Conservation (phyloP, 2,329 filamentous ascomycete genomes). For the Fusarium miscanthi region DNA sequence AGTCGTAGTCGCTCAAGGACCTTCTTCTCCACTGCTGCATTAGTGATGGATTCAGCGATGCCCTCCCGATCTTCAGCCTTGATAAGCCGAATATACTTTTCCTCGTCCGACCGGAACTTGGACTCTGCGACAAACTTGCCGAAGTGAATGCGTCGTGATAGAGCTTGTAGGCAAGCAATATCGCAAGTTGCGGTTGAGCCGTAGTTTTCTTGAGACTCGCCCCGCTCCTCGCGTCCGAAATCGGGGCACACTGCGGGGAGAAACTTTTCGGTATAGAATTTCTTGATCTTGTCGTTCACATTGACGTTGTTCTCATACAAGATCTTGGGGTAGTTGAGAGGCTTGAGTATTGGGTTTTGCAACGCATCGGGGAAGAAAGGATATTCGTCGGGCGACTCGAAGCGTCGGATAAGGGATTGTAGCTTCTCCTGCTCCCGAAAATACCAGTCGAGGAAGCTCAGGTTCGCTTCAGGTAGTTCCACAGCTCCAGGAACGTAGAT, state of each 20-base stretch:
- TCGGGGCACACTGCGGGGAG: constrained; percentile 85
- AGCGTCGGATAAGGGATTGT: constrained; percentile 93
- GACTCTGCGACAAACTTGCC: constrained; percentile 98
- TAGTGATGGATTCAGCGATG: constrained; percentile 91
- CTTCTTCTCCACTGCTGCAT: constrained; percentile 88
- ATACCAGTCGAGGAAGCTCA: constrained; percentile 95
- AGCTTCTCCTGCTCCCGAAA: constrained; percentile 89
- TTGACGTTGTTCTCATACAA: constrained; percentile 90
- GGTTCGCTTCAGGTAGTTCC: constrained; percentile 74
- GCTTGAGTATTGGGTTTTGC: constrained; percentile 83
- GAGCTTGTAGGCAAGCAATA: constrained; percentile 87
- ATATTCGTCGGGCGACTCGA: constrained; percentile 96
- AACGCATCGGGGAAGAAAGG: constrained; percentile 92
- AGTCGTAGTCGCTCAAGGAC: constrained; percentile 86
- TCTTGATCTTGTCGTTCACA: constrained; percentile 87
- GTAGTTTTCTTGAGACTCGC: constrained; percentile 93
- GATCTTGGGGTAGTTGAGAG: constrained; percentile 87
- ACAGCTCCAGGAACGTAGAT: constrained; percentile 89
- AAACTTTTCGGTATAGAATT: constrained; percentile 84
- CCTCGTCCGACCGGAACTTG: constrained; percentile 88
- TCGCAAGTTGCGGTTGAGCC: constrained; percentile 92
- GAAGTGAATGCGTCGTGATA: constrained; percentile 93
- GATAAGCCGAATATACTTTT: constrained; percentile 85
- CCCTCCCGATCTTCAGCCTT: constrained; percentile 80
- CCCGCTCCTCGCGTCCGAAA: constrained; percentile 80